These are phyloP conservation scores for Kickxella alabastrina DNA, from an alignment of 192 early-diverging fungal genomes.

Conservation along the genomic window DNA sequence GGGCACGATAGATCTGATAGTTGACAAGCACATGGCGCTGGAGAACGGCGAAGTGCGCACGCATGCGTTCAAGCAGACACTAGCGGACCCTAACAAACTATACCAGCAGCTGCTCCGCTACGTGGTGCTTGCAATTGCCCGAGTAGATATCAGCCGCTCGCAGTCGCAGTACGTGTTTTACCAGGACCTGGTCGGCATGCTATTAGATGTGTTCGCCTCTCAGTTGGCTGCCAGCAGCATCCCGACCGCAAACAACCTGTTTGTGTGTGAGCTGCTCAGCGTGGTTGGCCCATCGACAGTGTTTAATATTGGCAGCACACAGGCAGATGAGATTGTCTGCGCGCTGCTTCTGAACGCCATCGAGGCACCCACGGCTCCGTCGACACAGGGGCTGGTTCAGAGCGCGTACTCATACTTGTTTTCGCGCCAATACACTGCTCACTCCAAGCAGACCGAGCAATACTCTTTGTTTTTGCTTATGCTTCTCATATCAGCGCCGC, in stretches of 20 bases:
- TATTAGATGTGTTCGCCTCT: slow-evolving; percentile 27
- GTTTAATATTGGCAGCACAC: slow-evolving; percentile 34
- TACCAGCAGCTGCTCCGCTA: slow-evolving; percentile 39
- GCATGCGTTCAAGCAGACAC: slow-evolving; percentile 35
- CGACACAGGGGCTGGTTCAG: slow-evolving; percentile 30
- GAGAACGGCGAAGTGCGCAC: slow-evolving; percentile 38
- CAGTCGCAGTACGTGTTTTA: slow-evolving; percentile 19
- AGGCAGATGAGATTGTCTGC: slow-evolving; percentile 23
- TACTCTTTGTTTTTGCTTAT: slow-evolving; percentile 32
- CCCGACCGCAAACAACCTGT: neutral
- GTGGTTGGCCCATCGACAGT: slow-evolving; percentile 26
- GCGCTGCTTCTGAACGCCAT: slow-evolving; percentile 24
- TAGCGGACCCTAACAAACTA: slow-evolving; percentile 25
- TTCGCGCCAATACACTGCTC: slow-evolving; percentile 19
- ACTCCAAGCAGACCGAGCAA: slow-evolving; percentile 28
- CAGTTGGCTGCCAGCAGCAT: slow-evolving; percentile 6
- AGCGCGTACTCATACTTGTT: slow-evolving; percentile 51
- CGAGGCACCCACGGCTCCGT: slow-evolving; percentile 16
- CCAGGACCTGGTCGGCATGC: slow-evolving; percentile 23
- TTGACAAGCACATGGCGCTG: slow-evolving; percentile 23
- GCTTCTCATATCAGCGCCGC: slow-evolving; percentile 26
- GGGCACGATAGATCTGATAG: slow-evolving; percentile 32
- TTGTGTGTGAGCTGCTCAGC: slow-evolving; percentile 22
- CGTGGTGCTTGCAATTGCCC: slow-evolving; percentile 24
- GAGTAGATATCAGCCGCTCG: slow-evolving; percentile 29